A percentile compares a stretch with the other conserved stretches of the same genome.
These are phyloP conservation scores for Asterochloris erici DNA, from an alignment of 139 green algal genomes.

Conservation along the genomic window DNA sequence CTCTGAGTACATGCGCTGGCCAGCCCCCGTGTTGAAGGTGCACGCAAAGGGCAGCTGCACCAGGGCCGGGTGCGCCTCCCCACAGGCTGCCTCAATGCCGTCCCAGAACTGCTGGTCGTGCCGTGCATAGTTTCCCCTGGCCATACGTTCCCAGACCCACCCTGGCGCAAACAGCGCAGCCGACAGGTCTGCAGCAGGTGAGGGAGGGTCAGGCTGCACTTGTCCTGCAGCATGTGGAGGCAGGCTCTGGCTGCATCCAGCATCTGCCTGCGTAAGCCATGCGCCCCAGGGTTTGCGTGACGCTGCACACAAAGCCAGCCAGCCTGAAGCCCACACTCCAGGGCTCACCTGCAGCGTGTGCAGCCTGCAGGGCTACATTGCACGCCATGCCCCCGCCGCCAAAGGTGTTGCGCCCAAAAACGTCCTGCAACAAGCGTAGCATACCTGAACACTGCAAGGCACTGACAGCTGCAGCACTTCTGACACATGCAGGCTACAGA, in stretches of 20 bases:
- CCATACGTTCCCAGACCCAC: slow-evolving; percentile 52
- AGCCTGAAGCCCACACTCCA: background rate
- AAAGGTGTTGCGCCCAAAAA: slow-evolving; percentile 65
- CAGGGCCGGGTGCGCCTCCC: background rate
- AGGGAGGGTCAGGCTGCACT: background rate
- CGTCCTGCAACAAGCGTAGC: slow-evolving; percentile 32
- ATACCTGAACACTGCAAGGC: slow-evolving; percentile 21
- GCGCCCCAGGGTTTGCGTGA: background rate
- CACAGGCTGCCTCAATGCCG: slow-evolving; percentile 19
- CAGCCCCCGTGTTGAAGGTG: slow-evolving; percentile 42
- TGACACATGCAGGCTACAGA: too few relatives aligned
- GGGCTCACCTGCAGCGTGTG: slow-evolving; percentile 23
- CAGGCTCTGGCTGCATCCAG: background rate
- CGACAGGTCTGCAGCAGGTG: slow-evolving; percentile 28
- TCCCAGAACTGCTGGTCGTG: slow-evolving; percentile 32
- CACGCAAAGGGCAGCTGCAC: slow-evolving; percentile 37
- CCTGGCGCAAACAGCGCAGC: slow-evolving; percentile 56
- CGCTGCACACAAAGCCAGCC: background rate
- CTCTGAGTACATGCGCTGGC: slow-evolving; percentile 19
- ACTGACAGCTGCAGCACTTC: background rate
- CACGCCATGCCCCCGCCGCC: slow-evolving; percentile 49
- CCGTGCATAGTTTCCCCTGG: slow-evolving; percentile 19
- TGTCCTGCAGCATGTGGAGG: background rate
- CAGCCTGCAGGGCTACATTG: slow-evolving; percentile 31
- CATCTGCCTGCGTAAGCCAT: background rate